Percentiles rank a stretch among this genome's conserved stretches.
These are phyloP conservation scores for Sporisorium reilianum DNA, from an alignment of 1,284 basidiomycete species.

Conservation along the genomic window DNA sequence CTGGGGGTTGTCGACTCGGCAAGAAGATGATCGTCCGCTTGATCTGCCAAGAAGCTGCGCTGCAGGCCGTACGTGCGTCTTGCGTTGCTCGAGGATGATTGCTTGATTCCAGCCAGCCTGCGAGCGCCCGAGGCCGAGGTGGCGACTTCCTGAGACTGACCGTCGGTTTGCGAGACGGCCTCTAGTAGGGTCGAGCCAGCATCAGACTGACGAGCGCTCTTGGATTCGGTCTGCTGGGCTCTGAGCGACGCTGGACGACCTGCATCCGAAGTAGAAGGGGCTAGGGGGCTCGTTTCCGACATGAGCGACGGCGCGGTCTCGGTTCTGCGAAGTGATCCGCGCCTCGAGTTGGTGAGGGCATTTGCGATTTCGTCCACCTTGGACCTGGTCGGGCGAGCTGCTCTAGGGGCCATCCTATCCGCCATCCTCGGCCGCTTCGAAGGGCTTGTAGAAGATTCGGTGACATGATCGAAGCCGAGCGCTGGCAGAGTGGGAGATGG, in stretches of 20 bases:
- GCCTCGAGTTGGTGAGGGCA: constrained; percentile 14
- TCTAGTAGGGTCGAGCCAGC: constrained; percentile 17
- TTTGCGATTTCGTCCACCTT: constrained; percentile 21
- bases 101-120: constrained; percentile 48
- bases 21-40: constrained; percentile 39
- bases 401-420: constrained; percentile 44
- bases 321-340: constrained; percentile 31
- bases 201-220: constrained; percentile 15
- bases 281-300: constrained; percentile 1
- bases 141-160: constrained; percentile 28
- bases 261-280: background rate
- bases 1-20: constrained; percentile 4
- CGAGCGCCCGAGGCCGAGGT: constrained; percentile 16
- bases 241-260: constrained; percentile 2
- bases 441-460: constrained; percentile 24
- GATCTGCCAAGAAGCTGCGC: constrained; percentile 50
- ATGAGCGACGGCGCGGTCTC: constrained; percentile 38
- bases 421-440: constrained; percentile 41
- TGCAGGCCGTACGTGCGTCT: constrained; percentile 50
- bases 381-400: constrained; percentile 18
- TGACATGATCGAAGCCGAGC: constrained; percentile 2
- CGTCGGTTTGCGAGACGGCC: constrained; percentile 15
- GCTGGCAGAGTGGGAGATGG: constrained; percentile 16
- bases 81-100: constrained; percentile 35
- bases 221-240: background rate